These are phyloP conservation scores for Nemania sp. DNA, from an alignment of 2,329 filamentous ascomycete species.

Conservation along the genomic window DNA sequence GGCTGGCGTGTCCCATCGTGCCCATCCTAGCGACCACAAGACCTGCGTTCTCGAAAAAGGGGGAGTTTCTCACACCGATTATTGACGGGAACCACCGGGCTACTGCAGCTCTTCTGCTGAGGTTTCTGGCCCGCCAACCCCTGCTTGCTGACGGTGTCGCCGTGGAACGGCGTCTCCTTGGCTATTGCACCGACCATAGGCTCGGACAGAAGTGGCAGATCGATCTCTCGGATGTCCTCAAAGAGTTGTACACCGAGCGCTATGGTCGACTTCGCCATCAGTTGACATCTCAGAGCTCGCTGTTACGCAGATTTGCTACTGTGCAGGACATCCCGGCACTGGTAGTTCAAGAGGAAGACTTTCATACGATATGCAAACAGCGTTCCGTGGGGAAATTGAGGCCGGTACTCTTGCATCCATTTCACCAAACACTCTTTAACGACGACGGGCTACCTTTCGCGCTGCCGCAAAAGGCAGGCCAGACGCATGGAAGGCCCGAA, in stretches of 20 bases:
- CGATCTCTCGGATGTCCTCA: not conserved
- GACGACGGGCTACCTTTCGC: not conserved
- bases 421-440: not conserved
- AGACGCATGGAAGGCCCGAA: not conserved
- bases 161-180: not conserved
- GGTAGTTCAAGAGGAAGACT: not conserved
- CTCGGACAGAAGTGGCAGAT: not conserved
- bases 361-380: not conserved
- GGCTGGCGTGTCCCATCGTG: not conserved
- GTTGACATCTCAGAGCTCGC: not conserved
- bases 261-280: not conserved
- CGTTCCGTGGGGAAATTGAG: not conserved
- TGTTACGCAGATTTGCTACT: not conserved
- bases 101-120: not conserved
- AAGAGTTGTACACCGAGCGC: not conserved
- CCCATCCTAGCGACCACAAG: not conserved
- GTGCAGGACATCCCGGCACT: not conserved
- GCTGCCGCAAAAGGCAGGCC: not conserved
- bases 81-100: not conserved
- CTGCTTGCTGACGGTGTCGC: not conserved
- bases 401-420: not conserved
- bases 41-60: not conserved
- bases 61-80: not conserved
- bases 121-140: not conserved
- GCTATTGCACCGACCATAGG: not conserved